Evolutionary conservation across 2,329 filamentous ascomycete genomes (phyloP), one percentile per base, ranked within the genome.

Genomic region (Diaporthe sp.): DNA sequence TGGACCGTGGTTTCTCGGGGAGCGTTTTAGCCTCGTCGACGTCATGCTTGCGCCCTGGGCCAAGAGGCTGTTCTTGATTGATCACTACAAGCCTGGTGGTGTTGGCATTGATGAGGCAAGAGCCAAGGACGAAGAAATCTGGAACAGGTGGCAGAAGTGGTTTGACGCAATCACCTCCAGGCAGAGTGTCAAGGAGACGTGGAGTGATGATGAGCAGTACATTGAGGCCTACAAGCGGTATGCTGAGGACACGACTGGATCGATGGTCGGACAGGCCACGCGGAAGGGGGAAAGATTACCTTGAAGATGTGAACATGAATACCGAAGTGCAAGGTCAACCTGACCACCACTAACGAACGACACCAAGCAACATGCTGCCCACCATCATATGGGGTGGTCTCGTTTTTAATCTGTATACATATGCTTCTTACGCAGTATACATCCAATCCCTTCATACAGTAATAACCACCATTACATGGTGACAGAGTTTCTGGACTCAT

Each of bases 1-100:
- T 34, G 92, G 92, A 0, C 94, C 93, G 0, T 96, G 90, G 84
- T 96, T 95, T 80, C 81, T 92, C 1, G 94, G 94, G 1, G 82
- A 85, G 1, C 84, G 88, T 53, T 89, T 94, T n/a, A 88, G 88
- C 72, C 83, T 95, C 28, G 90, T 95, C 20, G 94, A 96, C 82
- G 86, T 95, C 34, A 89, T 91, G 77, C 84, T 95, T 4, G 94
- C 92, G 51, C 94, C 94, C 0, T 96, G 93, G 93, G 91, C 92
- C 0, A 89, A 92, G 79, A 87, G 94, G 20, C 81, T 95, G 28
- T 96, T 93, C 86, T 85, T 95, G 8, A 92, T 96, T 78, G 93
- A 96, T 79, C 88, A 94, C 77, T 96, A 93, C 81, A 96, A 96
- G 81, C 80, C 84, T 0, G 89, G 89, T 0, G 90, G 90, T 0